Evolutionary conservation across 2,329 filamentous ascomycete genomes (phyloP), one percentile per base, ranked within the genome.

Genomic region (Magnaporthiopsis incrustans): DNA sequence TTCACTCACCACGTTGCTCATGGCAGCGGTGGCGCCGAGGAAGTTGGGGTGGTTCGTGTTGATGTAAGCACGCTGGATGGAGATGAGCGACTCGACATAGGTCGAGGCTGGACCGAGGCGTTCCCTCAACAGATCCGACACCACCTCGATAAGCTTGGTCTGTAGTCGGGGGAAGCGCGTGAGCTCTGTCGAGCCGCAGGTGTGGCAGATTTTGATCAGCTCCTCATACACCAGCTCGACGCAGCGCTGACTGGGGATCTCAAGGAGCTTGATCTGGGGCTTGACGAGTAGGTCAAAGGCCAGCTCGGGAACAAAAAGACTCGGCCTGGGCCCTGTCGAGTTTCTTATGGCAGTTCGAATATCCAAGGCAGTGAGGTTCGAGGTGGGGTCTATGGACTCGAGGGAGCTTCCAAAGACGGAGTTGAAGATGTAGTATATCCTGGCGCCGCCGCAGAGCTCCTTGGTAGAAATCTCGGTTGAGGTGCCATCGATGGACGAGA

Each of bases 11-110:
- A 99, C 94, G 60, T 95, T 92, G 69, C 92, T 94, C 95, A 99
- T 99, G 67, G 95, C 95, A 50, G 93, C 94, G 27, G 95, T 94
- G 22, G 95, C 95, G 59, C 95, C 95, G 22, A 98, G 85, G 80
- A 99, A 99, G 77, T 99, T 99, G 61, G 95, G 95, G 74, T 99
- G 95, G 73, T 99, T 99, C 57, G 95, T 99, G 80, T 99, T 99
- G 79, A 99, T 98, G 77, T 99, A 99, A 26, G 95, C 95, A 69
- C 95, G 86, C 77, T 99, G 95, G 66, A 99, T 99, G 32, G 95
- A 90, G 69, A 99, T 99, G 67, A 99, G 82, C 57, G 94, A 98
- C 76, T 97, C 95, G 58, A 99, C 95, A 70, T 99, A 99, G 63
- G 79, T 84, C 2, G 94, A 96, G 64, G 90, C 88, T 14, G 95